Conservation (phyloP, 176 grass and related monocot genomes). For the Calamus simplicifolius region DNA sequence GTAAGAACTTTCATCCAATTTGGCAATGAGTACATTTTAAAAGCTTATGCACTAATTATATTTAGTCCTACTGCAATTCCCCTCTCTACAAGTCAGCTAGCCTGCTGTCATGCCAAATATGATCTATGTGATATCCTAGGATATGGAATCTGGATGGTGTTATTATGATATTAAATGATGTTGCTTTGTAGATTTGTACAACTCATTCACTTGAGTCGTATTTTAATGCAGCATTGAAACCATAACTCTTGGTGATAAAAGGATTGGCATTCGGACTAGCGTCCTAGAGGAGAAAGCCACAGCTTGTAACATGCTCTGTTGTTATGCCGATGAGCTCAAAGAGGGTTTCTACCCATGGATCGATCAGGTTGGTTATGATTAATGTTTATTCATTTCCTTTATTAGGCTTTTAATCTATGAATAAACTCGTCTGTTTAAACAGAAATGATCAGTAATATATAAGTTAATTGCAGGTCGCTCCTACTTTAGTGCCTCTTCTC, state of each 20-base stretch:
- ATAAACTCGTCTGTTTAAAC: neutral
- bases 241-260: slow-evolving; percentile 93
- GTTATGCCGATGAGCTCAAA: slow-evolving; percentile 98
- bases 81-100: neutral
- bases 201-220: neutral
- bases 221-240: slow-evolving; percentile 70
- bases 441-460: slow-evolving; percentile 1
- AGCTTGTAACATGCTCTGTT: slow-evolving; percentile 99
- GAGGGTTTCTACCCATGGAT: slow-evolving; percentile 99
- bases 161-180: too few species aligned
- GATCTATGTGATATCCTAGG: too few species aligned
- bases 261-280: slow-evolving; percentile 92
- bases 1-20: too few species aligned
- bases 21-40: too few species aligned
- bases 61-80: neutral
- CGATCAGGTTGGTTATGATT: slow-evolving; percentile 64
- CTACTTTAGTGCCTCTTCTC: slow-evolving; percentile 84
- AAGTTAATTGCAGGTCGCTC: slow-evolving; percentile 67
- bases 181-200: too few species aligned
- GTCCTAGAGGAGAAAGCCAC: slow-evolving; percentile 99
- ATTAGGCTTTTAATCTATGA: neutral
- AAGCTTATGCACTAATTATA: too few species aligned
- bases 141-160: too few species aligned
- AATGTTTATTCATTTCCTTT: neutral
- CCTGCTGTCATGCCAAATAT: too few species aligned